Percentiles rank a stretch among this genome's conserved stretches.
Conservation (phyloP, 805 yeast species). For the Myxozyma vanderwaltii region DNA sequence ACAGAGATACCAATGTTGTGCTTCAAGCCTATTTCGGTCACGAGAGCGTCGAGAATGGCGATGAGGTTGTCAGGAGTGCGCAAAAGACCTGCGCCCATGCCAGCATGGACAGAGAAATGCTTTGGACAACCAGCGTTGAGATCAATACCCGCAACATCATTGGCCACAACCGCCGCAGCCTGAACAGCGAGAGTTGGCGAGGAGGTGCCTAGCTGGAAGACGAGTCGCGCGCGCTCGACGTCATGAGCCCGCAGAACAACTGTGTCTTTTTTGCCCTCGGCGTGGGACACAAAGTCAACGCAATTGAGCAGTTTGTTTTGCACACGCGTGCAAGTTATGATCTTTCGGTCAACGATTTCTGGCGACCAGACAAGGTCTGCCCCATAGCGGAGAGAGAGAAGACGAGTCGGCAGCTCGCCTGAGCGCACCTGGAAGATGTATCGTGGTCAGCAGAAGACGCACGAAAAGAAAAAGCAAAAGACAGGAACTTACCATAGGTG, state of each 20-base stretch:
- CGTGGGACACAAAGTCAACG: slow-evolving; percentile 37
- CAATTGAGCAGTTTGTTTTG: slow-evolving; percentile 20
- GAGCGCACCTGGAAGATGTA: slow-evolving; percentile 60
- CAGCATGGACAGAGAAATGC: slow-evolving; percentile 89
- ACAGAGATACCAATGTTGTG: slow-evolving; percentile 80
- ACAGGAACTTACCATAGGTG: slow-evolving; percentile 70
- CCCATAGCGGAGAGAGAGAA: slow-evolving; percentile 77
- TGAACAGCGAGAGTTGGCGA: slow-evolving; percentile 80
- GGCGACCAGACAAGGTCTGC: slow-evolving; percentile 96
- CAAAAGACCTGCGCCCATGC: slow-evolving; percentile 96
- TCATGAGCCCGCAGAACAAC: slow-evolving; percentile 76
- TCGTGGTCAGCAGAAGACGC: background rate
- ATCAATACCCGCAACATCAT: slow-evolving; percentile 91
- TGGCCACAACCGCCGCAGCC: slow-evolving; percentile 79
- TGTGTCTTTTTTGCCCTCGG: slow-evolving; percentile 39
- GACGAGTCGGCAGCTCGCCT: slow-evolving; percentile 89
- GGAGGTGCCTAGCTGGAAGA: slow-evolving; percentile 91
- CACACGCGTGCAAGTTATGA: slow-evolving; percentile 66
- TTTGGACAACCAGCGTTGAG: slow-evolving; percentile 97
- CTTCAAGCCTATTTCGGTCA: slow-evolving; percentile 78
- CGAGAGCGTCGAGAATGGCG: slow-evolving; percentile 66
- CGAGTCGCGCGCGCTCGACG: slow-evolving; percentile 52
- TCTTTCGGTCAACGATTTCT: slow-evolving; percentile 85
- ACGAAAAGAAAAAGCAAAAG: background rate
- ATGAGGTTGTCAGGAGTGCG: slow-evolving; percentile 78